Percentiles rank a stretch among this genome's conserved stretches.
These are phyloP conservation scores for Pyricularia pennisetigena DNA, from an alignment of 2,329 filamentous ascomycete genomes.

Conservation along the genomic window DNA sequence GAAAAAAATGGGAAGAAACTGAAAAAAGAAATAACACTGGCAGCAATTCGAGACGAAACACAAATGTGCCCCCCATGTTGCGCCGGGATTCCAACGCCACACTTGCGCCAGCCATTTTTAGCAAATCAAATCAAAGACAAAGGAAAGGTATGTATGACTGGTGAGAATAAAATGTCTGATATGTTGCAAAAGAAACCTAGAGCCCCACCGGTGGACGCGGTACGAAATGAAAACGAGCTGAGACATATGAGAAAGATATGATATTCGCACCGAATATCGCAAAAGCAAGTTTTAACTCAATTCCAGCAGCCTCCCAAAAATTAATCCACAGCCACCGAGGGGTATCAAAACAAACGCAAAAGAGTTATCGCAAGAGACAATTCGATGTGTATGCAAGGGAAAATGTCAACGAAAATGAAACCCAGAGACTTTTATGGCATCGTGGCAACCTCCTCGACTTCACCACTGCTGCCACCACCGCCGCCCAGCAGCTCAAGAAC, in stretches of 20 bases:
- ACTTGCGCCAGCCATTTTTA: background rate
- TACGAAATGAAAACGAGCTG: background rate
- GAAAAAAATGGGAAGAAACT: background rate
- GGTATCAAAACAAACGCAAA: conserved; percentile 16
- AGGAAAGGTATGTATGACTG: background rate
- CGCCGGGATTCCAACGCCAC: background rate
- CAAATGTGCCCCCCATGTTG: background rate
- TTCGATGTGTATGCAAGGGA: background rate
- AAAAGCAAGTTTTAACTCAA: background rate
- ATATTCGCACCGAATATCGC: background rate
- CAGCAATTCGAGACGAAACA: background rate
- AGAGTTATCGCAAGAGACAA: background rate
- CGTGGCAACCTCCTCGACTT: conserved; percentile 27
- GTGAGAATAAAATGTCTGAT: background rate
- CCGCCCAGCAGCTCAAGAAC: conserved; percentile 79
- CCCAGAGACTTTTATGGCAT: conserved; percentile 2
- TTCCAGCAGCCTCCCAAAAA: background rate
- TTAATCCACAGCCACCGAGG: conserved; percentile 10
- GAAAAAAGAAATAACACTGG: background rate
- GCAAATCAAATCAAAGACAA: background rate
- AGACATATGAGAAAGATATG: background rate
- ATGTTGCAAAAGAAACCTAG: background rate
- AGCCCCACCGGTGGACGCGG: background rate
- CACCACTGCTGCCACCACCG: conserved; percentile 39
- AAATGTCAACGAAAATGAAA: background rate